Conservation (phyloP, 1,139 yeast genomes). For the Yarrowia galli region DNA sequence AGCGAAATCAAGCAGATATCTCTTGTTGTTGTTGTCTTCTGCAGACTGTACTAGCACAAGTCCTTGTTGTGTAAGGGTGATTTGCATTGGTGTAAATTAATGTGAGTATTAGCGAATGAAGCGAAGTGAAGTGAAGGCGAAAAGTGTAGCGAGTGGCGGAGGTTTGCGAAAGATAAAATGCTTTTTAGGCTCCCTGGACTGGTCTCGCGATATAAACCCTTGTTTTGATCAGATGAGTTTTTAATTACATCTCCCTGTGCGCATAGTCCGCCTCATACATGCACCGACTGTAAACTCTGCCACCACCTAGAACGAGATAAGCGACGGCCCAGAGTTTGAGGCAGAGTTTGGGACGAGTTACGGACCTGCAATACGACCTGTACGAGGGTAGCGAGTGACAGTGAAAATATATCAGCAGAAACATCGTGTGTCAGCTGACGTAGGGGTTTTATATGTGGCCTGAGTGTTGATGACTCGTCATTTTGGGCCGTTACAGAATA, state of each 20-base stretch:
- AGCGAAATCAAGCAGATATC: constrained; percentile 12
- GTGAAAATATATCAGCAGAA: not conserved
- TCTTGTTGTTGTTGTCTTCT: not conserved
- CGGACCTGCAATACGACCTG: not conserved
- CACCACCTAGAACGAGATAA: constrained; percentile 31
- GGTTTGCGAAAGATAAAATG: too few species aligned
- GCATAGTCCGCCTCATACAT: not conserved
- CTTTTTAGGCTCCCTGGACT: too few species aligned
- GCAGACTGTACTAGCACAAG: constrained; percentile 17
- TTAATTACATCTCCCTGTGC: constrained; percentile 35
- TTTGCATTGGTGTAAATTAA: not conserved
- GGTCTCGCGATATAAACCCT: constrained; percentile 1
- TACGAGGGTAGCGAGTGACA: not conserved
- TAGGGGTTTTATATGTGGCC: too few species aligned
- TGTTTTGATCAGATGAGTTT: constrained; percentile 35
- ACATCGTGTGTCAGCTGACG: too few species aligned
- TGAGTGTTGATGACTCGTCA: too few species aligned
- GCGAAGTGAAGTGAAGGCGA: not conserved
- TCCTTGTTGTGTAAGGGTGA: constrained; percentile 19
- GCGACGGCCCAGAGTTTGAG: constrained; percentile 9
- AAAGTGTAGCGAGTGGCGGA: not conserved
- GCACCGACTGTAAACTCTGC: constrained; percentile 22
- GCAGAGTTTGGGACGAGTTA: not conserved
- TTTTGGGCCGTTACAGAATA: too few species aligned
- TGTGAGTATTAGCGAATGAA: not conserved